phyloP scores from a whole-genome alignment of 768 basidiomycete species.

The Rhizopogon sp. region DNA sequence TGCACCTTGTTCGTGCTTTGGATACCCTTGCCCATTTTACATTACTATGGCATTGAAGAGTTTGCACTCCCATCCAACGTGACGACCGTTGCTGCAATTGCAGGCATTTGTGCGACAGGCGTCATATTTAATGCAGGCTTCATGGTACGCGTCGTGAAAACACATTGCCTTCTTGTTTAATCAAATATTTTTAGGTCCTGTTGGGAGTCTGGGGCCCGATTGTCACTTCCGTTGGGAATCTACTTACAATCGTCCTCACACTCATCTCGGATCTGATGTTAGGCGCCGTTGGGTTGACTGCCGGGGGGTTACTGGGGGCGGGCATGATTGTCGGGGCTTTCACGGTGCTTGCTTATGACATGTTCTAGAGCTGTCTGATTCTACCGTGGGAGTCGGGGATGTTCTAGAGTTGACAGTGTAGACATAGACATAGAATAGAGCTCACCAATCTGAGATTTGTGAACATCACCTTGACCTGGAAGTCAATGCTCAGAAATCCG shows the following conservation, averaged over 20 bases:
- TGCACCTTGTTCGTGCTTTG: slow-evolving; percentile 71
- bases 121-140: slow-evolving; percentile 80
- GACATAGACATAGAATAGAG: background rate
- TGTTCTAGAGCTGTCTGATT: slow-evolving; percentile 34
- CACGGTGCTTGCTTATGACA: slow-evolving; percentile 70
- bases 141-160: slow-evolving; percentile 50
- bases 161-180: background rate
- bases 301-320: slow-evolving; percentile 74
- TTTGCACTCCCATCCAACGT: slow-evolving; percentile 60
- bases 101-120: slow-evolving; percentile 65
- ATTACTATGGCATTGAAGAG: slow-evolving; percentile 56
- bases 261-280: slow-evolving; percentile 75
- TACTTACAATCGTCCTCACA: slow-evolving; percentile 93
- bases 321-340: slow-evolving; percentile 81
- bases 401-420: slow-evolving; percentile 29
- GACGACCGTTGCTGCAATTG: slow-evolving; percentile 46
- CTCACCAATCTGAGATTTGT: background rate
- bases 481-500: background rate
- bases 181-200: slow-evolving; percentile 46
- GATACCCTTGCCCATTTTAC: slow-evolving; percentile 73
- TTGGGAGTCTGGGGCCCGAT: slow-evolving; percentile 87
- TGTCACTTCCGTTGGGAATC: slow-evolving; percentile 80
- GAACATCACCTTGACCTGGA: background rate
- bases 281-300: slow-evolving; percentile 58
- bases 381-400: slow-evolving; percentile 23